Evolutionary conservation across 2,329 filamentous ascomycete species (phyloP).

Genomic region (Cordyceps militaris): DNA sequence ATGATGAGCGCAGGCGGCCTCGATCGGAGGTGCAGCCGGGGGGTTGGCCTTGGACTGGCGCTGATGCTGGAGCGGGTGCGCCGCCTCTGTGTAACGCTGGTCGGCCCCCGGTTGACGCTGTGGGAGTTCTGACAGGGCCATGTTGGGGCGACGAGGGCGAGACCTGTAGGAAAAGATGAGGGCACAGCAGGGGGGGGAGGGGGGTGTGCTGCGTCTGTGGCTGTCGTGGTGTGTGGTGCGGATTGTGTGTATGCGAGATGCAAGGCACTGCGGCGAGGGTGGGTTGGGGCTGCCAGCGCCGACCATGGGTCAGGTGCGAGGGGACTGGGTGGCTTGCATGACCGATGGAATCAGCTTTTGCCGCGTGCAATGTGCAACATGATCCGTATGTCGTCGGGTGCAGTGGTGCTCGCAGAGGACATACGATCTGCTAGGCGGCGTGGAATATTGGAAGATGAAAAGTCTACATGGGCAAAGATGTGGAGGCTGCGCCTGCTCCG

Average conservation of each 20-base stretch:
- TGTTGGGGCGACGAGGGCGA: constrained; percentile 3
- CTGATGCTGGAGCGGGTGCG: constrained; percentile 4
- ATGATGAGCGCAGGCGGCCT: constrained; percentile 2
- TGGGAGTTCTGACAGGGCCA: constrained; percentile 8
- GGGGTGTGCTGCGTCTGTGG: not conserved
- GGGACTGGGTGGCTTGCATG: constrained; percentile 1
- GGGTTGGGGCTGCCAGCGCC: not conserved
- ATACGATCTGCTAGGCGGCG: not conserved
- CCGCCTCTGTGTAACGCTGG: not conserved
- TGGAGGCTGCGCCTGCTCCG: not conserved
- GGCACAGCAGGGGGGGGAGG: not conserved
- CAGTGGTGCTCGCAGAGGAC: not conserved
- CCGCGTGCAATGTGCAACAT: not conserved
- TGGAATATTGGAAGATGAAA: not conserved
- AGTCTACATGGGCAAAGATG: not conserved
- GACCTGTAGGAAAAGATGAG: too few relatives aligned
- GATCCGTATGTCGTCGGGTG: not conserved
- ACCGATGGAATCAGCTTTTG: not conserved
- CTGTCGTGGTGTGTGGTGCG: not conserved
- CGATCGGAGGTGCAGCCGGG: constrained; percentile 9
- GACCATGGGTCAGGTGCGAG: not conserved
- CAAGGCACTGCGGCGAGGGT: constrained; percentile 8
- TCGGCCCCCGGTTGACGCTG: constrained; percentile 2
- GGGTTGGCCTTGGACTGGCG: constrained; percentile 18
- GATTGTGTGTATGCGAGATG: constrained; percentile 5